Evolutionary conservation across 2,329 filamentous ascomycete species (phyloP).

Genomic region (Xylaria sp.): DNA sequence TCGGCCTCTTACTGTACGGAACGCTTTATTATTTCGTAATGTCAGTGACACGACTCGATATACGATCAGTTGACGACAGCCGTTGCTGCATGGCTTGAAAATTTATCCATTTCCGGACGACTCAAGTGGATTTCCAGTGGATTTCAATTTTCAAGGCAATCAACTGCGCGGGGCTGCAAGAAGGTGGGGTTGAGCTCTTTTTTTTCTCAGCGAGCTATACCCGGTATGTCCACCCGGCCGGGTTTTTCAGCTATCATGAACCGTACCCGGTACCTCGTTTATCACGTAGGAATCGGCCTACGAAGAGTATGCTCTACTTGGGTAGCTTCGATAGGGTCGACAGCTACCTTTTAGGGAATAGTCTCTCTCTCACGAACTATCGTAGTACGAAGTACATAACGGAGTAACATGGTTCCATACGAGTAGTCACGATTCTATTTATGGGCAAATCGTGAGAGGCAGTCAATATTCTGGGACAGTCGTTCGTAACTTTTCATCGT

Average conservation of each 20-base stretch:
- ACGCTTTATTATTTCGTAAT: no score
- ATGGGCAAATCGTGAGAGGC: slow-evolving; percentile 23
- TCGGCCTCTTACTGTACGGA: no score
- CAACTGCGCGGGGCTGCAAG: not conserved
- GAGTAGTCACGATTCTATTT: slow-evolving; percentile 6
- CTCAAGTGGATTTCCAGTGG: not conserved
- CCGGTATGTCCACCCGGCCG: not conserved
- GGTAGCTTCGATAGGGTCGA: not conserved
- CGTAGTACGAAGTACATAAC: no score
- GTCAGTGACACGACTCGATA: no score
- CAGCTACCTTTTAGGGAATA: no score
- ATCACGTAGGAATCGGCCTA: no score
- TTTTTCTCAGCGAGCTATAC: not conserved
- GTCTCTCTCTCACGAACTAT: not conserved
- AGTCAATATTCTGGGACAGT: not conserved
- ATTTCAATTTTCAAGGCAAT: not conserved
- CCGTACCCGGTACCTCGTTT: no score
- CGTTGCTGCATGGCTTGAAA: no score
- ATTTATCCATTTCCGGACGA: not conserved
- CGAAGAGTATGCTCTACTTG: not conserved
- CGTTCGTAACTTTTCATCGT: slow-evolving; percentile 14
- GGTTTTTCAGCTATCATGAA: no score
- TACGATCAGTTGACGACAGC: no score
- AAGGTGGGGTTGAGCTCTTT: not conserved
- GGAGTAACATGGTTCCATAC: slow-evolving; percentile 12